Conservation (phyloP, 2,329 filamentous ascomycete species). For the Aspergillus neoniger region DNA sequence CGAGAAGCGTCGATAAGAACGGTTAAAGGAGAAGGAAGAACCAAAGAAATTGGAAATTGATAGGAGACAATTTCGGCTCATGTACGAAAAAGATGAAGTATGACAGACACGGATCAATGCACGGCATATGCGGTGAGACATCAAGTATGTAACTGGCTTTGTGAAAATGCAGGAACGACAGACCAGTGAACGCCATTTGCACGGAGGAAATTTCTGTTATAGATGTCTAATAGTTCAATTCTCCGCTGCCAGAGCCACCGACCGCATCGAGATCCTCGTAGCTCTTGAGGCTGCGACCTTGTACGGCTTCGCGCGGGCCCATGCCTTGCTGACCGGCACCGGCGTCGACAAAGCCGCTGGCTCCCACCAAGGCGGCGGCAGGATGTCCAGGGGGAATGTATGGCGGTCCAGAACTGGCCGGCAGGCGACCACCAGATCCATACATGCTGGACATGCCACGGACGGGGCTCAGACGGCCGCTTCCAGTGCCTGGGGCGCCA, state of each 20-base stretch:
- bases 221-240: slow-evolving; percentile 76
- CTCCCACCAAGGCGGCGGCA: slow-evolving; percentile 44
- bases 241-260: slow-evolving; percentile 70
- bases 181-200: slow-evolving; percentile 2
- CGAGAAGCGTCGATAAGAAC: not conserved
- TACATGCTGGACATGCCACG: slow-evolving; percentile 42
- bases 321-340: slow-evolving; percentile 72
- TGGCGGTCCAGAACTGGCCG: slow-evolving; percentile 31
- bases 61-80: not conserved
- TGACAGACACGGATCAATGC: not conserved
- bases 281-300: slow-evolving; percentile 89
- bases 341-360: slow-evolving; percentile 47
- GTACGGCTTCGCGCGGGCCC: slow-evolving; percentile 86
- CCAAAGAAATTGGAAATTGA: not conserved
- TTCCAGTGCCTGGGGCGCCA: slow-evolving; percentile 49
- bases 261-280: slow-evolving; percentile 96
- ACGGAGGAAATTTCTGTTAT: not conserved
- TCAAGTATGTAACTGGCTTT: not conserved
- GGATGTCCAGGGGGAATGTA: slow-evolving; percentile 45
- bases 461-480: slow-evolving; percentile 51
- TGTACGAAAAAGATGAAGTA: slow-evolving; percentile 10
- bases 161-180: not conserved
- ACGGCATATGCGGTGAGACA: slow-evolving; percentile 13
- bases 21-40: not conserved
- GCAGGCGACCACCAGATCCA: slow-evolving; percentile 35